Percentiles rank a stretch among this genome's conserved stretches.
Conservation (phyloP, 2,329 filamentous ascomycete species). For the Pseudohalonectria lignicola region DNA sequence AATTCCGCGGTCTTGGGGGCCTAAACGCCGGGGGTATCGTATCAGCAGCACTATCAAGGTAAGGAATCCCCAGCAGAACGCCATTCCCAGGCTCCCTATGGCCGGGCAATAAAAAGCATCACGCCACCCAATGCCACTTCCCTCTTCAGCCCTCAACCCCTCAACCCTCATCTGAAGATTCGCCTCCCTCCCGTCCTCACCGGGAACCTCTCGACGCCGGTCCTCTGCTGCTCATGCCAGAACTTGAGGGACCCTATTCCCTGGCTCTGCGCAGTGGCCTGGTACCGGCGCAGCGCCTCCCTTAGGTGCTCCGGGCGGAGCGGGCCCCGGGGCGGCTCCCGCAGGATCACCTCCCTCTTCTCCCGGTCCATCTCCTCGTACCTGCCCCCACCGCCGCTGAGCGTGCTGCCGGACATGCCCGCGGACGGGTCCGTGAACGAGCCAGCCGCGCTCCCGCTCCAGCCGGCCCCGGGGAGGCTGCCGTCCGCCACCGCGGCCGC, state of each 20-base stretch:
- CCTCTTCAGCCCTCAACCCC: too few species aligned
- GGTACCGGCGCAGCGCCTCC: constrained; percentile 62
- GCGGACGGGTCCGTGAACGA: constrained; percentile 3
- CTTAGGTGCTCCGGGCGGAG: constrained; percentile 64
- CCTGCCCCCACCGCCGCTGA: neutral
- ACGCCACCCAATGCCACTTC: too few species aligned
- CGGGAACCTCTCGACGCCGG: constrained; percentile 49
- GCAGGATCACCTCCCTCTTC: constrained; percentile 18
- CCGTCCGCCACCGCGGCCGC: constrained; percentile 3
- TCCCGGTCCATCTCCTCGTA: constrained; percentile 11
- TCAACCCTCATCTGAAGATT: constrained; percentile 44
- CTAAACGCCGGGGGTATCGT: too few species aligned
- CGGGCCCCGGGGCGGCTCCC: constrained; percentile 37
- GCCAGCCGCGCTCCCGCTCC: constrained; percentile 12
- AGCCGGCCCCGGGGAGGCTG: constrained; percentile 9
- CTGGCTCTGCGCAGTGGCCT: constrained; percentile 49
- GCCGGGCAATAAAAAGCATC: neutral
- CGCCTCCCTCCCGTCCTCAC: constrained; percentile 37
- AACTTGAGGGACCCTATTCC: constrained; percentile 48
- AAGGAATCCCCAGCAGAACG: too few species aligned
- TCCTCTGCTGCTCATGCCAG: constrained; percentile 50
- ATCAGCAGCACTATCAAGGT: too few species aligned
- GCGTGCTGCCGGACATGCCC: neutral
- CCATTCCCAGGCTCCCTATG: too few species aligned
- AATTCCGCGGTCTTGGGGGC: too few species aligned